Percentiles rank a stretch among this genome's conserved stretches.
These are phyloP conservation scores for Cryphonectria radicalis DNA, from an alignment of 2,329 filamentous ascomycete species.

Conservation along the genomic window DNA sequence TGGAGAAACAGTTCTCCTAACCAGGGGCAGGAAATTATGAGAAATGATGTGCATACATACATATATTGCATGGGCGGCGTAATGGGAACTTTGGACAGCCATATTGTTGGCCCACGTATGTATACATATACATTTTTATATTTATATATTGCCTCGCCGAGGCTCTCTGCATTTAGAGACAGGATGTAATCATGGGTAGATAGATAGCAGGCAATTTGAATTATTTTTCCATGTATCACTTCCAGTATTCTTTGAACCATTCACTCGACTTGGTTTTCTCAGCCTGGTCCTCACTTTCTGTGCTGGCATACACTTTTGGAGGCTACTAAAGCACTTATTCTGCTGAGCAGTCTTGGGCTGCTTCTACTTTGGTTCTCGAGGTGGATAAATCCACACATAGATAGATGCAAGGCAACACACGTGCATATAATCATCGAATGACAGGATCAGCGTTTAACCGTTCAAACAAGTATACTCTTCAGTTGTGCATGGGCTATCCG, in stretches of 20 bases:
- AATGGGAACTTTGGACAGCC: not conserved
- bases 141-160: not conserved
- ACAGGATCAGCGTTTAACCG: not conserved
- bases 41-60: slow-evolving; percentile 9
- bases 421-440: not conserved
- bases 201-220: not conserved
- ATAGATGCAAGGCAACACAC: not conserved
- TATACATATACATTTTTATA: not conserved
- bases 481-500: not conserved
- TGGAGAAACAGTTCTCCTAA: slow-evolving; percentile 48
- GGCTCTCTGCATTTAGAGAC: not conserved
- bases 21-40: not conserved
- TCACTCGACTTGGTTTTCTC: not conserved
- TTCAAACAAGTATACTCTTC: not conserved
- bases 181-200: not conserved
- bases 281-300: not conserved
- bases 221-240: not conserved
- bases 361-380: not conserved
- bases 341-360: not conserved
- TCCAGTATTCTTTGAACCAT: not conserved
- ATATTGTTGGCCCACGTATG: not conserved
- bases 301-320: not conserved
- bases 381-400: not conserved
- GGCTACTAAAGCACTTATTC: no score
- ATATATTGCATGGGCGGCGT: slow-evolving; percentile 12